Evolutionary conservation across 352 stramenopile genomes (phyloP).

Genomic region (Globisporangium echinulatum): DNA sequence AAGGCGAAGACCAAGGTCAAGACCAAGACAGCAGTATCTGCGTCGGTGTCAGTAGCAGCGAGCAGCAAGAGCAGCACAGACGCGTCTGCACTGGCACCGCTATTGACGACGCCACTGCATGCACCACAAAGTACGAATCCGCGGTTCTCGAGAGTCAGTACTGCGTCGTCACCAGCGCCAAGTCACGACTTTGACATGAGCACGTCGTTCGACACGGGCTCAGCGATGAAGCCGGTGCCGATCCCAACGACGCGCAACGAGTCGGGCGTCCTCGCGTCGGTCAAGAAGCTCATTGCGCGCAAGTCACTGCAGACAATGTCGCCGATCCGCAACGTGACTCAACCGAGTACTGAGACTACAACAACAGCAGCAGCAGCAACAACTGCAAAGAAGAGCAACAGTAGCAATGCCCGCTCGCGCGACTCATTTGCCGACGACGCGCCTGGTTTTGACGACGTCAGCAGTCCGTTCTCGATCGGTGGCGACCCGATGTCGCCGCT

Average conservation of each 20-base stretch:
- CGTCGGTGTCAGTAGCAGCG: not conserved
- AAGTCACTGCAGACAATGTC: conserved; percentile 11
- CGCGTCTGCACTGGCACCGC: not conserved
- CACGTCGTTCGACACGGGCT: conserved; percentile 15
- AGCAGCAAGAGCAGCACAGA: not conserved
- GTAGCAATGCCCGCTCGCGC: conserved; percentile 2
- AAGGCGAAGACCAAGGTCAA: not conserved
- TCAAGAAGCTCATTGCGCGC: conserved; percentile 9
- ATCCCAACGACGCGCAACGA: conserved; percentile 17
- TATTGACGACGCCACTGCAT: conserved; percentile 7
- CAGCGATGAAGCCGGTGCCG: conserved; percentile 19
- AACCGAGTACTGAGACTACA: no score
- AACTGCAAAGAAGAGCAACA: not conserved
- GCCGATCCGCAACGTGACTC: not conserved
- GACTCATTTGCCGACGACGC: conserved; percentile 25
- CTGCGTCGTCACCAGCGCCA: conserved; percentile 13
- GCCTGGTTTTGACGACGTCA: conserved; percentile 29
- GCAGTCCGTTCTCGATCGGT: conserved; percentile 56
- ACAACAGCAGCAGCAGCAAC: not conserved
- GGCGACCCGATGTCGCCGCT: conserved; percentile 56
- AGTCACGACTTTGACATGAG: conserved; percentile 16
- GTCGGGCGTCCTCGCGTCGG: conserved; percentile 18
- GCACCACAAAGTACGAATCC: not conserved
- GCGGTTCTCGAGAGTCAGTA: conserved; percentile 13
- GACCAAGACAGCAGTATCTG: not conserved